A percentile compares a stretch with the other conserved stretches of the same genome.
Conservation (phyloP, 768 basidiomycete genomes). For the Fomitopsis serialis region DNA sequence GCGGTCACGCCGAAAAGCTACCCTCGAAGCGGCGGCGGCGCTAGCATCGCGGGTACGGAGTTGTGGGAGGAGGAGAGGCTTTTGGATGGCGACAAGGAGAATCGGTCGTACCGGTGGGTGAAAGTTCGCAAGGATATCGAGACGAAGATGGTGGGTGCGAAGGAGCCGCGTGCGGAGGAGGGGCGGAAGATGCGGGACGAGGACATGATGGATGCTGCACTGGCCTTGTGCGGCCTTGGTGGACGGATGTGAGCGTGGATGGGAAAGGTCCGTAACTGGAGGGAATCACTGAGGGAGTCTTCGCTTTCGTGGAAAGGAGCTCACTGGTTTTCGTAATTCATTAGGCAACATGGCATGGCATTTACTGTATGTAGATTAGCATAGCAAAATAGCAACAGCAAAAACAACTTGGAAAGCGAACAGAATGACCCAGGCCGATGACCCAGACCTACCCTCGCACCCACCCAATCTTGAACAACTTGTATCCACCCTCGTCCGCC, state of each 20-base stretch:
- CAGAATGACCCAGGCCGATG: neutral
- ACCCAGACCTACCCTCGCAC: neutral
- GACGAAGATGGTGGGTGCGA: neutral
- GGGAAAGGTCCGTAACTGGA: neutral
- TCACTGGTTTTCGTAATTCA: neutral
- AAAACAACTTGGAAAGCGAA: neutral
- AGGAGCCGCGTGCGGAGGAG: neutral
- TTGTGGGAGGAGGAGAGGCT: neutral
- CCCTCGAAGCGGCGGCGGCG: neutral
- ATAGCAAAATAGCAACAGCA: constrained; percentile 9
- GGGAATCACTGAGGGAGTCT: neutral
- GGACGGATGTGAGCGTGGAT: neutral
- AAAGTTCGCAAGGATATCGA: neutral
- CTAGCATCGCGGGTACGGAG: neutral
- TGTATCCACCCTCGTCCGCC: constrained; percentile 67
- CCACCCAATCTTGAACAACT: constrained; percentile 73
- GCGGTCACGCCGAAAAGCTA: constrained; percentile 52
- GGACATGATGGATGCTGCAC: constrained; percentile 66
- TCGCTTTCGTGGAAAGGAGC: too few relatives aligned
- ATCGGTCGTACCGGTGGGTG: neutral
- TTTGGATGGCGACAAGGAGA: constrained; percentile 9
- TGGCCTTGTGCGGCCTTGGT: constrained; percentile 57
- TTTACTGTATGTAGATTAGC: constrained; percentile 4
- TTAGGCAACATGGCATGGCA: neutral
- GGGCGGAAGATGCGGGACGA: neutral